Percentiles rank a stretch among this genome's conserved stretches.
Conservation (phyloP, 352 stramenopile species). For the Pythium phragmiticola region DNA sequence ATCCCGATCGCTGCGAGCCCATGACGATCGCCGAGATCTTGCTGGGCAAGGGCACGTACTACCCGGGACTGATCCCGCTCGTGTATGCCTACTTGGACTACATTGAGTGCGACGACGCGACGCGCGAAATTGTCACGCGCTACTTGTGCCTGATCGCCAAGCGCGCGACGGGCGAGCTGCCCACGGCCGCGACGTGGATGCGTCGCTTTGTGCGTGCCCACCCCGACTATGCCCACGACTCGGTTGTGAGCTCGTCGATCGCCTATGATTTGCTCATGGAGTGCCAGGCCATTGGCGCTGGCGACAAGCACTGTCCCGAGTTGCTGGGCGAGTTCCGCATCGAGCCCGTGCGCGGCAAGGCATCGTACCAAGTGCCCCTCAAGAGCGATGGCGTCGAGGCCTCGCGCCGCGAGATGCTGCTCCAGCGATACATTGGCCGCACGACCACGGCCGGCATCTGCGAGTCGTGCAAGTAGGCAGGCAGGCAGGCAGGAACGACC, state of each 20-base stretch:
- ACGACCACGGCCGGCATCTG: slow-evolving; percentile 27
- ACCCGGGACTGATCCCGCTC: slow-evolving; percentile 95
- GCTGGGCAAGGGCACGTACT: slow-evolving; percentile 95
- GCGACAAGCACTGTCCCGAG: slow-evolving; percentile 89
- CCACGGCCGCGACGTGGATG: slow-evolving; percentile 97
- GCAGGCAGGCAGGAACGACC: not conserved
- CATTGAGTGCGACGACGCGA: slow-evolving; percentile 95
- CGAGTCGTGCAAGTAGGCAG: slow-evolving; percentile 22
- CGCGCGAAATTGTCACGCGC: slow-evolving; percentile 60
- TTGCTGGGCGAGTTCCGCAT: slow-evolving; percentile 93
- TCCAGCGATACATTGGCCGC: slow-evolving; percentile 46
- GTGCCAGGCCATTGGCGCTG: slow-evolving; percentile 96
- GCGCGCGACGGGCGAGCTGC: slow-evolving; percentile 93
- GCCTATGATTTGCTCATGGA: slow-evolving; percentile 94
- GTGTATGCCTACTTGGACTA: slow-evolving; percentile 97
- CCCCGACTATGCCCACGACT: slow-evolving; percentile 95
- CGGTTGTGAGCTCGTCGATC: slow-evolving; percentile 78
- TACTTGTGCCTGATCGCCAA: slow-evolving; percentile 93
- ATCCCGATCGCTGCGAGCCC: slow-evolving; percentile 82
- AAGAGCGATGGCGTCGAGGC: slow-evolving; percentile 85
- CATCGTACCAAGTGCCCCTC: slow-evolving; percentile 92
- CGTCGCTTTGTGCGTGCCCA: slow-evolving; percentile 94
- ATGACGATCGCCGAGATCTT: slow-evolving; percentile 99
- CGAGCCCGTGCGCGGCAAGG: slow-evolving; percentile 87
- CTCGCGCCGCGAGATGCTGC: slow-evolving; percentile 65